phyloP scores from a whole-genome alignment of 2,329 filamentous ascomycete species.

The Sporothrix inflata region DNA sequence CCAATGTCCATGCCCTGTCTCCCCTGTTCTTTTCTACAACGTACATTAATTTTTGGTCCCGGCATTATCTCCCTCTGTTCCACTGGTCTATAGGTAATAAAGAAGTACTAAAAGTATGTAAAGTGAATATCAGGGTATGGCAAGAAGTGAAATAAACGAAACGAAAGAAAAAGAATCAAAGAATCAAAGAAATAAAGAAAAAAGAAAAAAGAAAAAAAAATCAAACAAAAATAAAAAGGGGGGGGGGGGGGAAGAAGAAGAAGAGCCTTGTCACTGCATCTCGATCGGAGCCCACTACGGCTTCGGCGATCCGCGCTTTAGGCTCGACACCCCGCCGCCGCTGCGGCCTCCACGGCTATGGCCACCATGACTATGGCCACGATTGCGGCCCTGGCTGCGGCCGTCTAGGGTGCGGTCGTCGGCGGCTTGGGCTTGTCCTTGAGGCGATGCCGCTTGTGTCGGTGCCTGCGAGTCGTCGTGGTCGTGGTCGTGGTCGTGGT shows the following conservation, averaged over 20 bases:
- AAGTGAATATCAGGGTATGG: neutral
- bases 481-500: neutral
- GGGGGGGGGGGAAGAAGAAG: no score
- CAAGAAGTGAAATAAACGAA: neutral
- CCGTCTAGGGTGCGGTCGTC: neutral
- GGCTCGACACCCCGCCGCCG: constrained; percentile 1
- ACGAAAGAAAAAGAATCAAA: neutral
- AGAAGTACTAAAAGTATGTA: neutral
- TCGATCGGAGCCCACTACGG: neutral
- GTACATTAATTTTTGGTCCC: neutral
- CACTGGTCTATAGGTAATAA: neutral
- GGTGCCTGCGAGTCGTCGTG: neutral
- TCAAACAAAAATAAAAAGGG: no score
- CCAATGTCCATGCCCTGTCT: neutral
- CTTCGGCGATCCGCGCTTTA: constrained; percentile 17
- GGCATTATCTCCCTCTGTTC: neutral
- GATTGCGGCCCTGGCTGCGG: neutral
- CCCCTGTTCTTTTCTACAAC: neutral
- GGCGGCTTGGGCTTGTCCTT: neutral
- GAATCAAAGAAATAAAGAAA: neutral
- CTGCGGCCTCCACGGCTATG: neutral
- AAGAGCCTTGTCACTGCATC: neutral
- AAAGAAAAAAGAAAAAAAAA: neutral
- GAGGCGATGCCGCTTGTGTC: neutral
- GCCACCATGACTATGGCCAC: neutral